Base-by-base conservation (phyloP, 169 alveolate genomes). In the Plasmodium falciparum region DNA sequence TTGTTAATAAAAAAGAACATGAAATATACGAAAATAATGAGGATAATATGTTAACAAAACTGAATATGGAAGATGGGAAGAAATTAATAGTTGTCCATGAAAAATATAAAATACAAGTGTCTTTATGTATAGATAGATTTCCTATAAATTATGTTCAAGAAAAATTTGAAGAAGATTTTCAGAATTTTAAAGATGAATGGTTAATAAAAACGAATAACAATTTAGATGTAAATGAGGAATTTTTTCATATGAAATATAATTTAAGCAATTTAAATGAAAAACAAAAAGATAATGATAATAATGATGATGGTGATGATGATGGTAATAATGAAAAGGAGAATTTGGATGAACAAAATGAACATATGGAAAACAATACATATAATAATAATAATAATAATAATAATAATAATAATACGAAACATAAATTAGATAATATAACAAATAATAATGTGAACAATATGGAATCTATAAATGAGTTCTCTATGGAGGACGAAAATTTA, bases 191-290 rank as follows among this genome's bases (percentile, higher is more conserved):
- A 71, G 91, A 83, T 62, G 47, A 83, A 47, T 83, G 91, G 91
- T 73, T 83, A 17, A 50, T 69, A 70, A 69, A 59, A 70, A 83
- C 91, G 12, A 83, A 83, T 62, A 83, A 83, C 52, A 70, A 83
- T 83, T 83, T 83, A 73, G 78, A 83, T 15, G 45, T 83, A 61
- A 45, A 49, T 49, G 91, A 83, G 54, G 91, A 83, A 20, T 83
- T 83, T 83, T 70, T 83, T 17, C 91, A 83, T 63, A 83, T 83
- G 91, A 83, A 83, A 70, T 83, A 83, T 43, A 83, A 83, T 56
- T 70, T 83, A 62, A 83, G 86, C 20, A 69, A 83, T 29, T 83
- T 83, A 59, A 62, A 83, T 47, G 91, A 83, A 24, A 71, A 63
- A 43, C 59, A 66, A 66, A 67, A 80, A 3, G 17, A 33, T 24